A percentile compares a stretch with the other conserved stretches of the same genome.
phyloP scores from a whole-genome alignment of 2,329 filamentous ascomycete species.

The Tolypocladium sp. region DNA sequence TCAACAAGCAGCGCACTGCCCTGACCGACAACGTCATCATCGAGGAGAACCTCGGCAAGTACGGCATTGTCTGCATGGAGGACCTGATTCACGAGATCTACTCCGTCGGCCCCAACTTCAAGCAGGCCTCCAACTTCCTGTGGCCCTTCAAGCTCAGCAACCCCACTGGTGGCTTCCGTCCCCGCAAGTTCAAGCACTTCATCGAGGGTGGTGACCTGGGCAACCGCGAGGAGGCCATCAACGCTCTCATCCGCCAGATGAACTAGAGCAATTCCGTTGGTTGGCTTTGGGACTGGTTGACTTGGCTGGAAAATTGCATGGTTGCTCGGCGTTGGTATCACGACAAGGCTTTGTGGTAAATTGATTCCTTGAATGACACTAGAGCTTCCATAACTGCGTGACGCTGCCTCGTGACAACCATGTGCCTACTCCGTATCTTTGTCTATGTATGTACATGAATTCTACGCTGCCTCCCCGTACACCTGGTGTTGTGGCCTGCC shows the following conservation, averaged over 20 bases:
- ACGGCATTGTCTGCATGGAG: slow-evolving; percentile 98
- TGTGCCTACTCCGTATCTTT: neutral
- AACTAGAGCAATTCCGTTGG: slow-evolving; percentile 53
- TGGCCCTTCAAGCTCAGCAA: slow-evolving; percentile 99
- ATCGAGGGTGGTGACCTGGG: slow-evolving; percentile 97
- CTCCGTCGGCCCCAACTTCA: slow-evolving; percentile 99
- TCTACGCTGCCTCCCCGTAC: neutral
- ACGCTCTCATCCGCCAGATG: slow-evolving; percentile 93
- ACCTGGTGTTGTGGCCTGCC: neutral
- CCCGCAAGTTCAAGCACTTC: slow-evolving; percentile 98
- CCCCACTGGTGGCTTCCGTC: slow-evolving; percentile 91
- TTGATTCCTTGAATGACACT: slow-evolving; percentile 31
- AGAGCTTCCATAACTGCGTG: slow-evolving; percentile 21
- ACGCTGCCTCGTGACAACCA: neutral
- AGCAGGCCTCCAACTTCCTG: slow-evolving; percentile 98
- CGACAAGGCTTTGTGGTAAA: slow-evolving; percentile 26
- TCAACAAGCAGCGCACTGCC: slow-evolving; percentile 94
- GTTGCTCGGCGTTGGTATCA: slow-evolving; percentile 32
- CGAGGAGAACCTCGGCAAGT: slow-evolving; percentile 93
- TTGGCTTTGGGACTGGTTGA: slow-evolving; percentile 14
- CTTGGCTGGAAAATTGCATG: slow-evolving; percentile 25
- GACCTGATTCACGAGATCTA: slow-evolving; percentile 99
- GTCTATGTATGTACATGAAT: neutral
- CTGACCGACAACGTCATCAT: slow-evolving; percentile 97
- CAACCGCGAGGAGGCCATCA: slow-evolving; percentile 98